Conservation (phyloP, 768 basidiomycete genomes). For the Imleria badia region DNA sequence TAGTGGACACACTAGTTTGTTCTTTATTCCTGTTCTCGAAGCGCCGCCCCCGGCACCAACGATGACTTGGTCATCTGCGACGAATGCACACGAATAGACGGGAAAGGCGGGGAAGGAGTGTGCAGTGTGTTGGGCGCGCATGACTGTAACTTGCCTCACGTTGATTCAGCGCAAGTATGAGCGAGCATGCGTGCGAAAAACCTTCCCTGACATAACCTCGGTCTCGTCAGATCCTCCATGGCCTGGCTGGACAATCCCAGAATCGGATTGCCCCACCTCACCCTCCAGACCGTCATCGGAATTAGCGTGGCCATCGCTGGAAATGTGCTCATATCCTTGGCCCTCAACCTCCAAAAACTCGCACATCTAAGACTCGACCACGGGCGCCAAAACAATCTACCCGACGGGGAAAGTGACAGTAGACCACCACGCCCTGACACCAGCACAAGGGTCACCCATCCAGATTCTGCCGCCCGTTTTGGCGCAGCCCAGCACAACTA, state of each 20-base stretch:
- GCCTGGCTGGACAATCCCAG: conserved; percentile 18
- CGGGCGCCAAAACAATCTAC: conserved; percentile 23
- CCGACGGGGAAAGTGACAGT: conserved; percentile 13
- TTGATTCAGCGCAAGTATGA: background rate
- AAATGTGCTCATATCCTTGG: conserved; percentile 86
- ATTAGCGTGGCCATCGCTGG: conserved; percentile 82
- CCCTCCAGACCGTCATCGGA: conserved; percentile 62
- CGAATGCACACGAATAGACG: conserved; percentile 83
- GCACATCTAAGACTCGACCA: conserved; percentile 73
- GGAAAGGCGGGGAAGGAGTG: conserved; percentile 84
- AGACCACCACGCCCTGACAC: conserved; percentile 3
- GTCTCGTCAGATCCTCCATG: conserved; percentile 5
- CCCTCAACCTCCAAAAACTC: conserved; percentile 90
- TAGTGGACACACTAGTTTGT: conserved; percentile 65
- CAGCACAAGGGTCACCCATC: background rate
- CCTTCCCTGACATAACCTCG: conserved; percentile 12
- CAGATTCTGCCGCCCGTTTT: background rate
- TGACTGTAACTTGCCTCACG: conserved; percentile 27
- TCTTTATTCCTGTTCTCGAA: conserved; percentile 86
- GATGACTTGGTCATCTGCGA: conserved; percentile 67
- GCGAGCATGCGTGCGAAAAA: conserved; percentile 18
- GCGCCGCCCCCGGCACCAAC: conserved; percentile 92
- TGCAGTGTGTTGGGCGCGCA: conserved; percentile 77
- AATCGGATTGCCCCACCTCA: conserved; percentile 55
- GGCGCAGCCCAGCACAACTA: conserved; percentile 8